Conservation (phyloP, 1,284 basidiomycete species). For the Cutaneotrichosporon sp. region DNA sequence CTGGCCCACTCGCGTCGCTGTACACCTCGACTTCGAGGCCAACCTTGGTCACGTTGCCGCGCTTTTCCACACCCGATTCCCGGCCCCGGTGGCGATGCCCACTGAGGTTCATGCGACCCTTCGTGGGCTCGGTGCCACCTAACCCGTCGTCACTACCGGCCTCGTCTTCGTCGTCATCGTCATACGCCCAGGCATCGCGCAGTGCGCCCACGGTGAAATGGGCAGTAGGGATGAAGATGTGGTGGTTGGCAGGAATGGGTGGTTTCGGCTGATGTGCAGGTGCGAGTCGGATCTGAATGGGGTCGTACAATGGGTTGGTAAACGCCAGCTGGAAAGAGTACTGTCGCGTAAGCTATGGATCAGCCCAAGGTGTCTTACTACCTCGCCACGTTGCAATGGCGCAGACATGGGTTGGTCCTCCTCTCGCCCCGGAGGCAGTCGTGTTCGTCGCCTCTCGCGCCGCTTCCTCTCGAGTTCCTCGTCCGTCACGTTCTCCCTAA, state of each 20-base stretch:
- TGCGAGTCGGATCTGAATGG: slow-evolving; percentile 75
- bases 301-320: slow-evolving; percentile 89
- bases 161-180: slow-evolving; percentile 66
- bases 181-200: slow-evolving; percentile 93
- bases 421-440: not conserved
- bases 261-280: slow-evolving; percentile 56
- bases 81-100: slow-evolving; percentile 35
- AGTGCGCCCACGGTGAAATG: slow-evolving; percentile 78
- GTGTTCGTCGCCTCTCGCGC: slow-evolving; percentile 2
- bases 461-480: slow-evolving; percentile 5
- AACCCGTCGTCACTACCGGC: slow-evolving; percentile 55
- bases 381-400: slow-evolving; percentile 29
- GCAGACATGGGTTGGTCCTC: slow-evolving; percentile 30
- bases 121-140: slow-evolving; percentile 23
- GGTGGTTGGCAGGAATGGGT: slow-evolving; percentile 18
- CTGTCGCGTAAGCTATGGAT: slow-evolving; percentile 11
- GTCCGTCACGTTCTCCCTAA: slow-evolving; percentile 6
- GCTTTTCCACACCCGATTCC: slow-evolving; percentile 45
- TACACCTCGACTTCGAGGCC: slow-evolving; percentile 48
- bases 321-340: slow-evolving; percentile 84
- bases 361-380: slow-evolving; percentile 18
- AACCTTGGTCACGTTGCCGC: slow-evolving; percentile 78
- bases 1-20: slow-evolving; percentile 12
- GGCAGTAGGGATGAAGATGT: slow-evolving; percentile 63
- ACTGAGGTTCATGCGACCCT: slow-evolving; percentile 46